A percentile compares a stretch with the other conserved stretches of the same genome.
phyloP scores from a whole-genome alignment of 345 rosid species.

The Carallia brachiata region DNA sequence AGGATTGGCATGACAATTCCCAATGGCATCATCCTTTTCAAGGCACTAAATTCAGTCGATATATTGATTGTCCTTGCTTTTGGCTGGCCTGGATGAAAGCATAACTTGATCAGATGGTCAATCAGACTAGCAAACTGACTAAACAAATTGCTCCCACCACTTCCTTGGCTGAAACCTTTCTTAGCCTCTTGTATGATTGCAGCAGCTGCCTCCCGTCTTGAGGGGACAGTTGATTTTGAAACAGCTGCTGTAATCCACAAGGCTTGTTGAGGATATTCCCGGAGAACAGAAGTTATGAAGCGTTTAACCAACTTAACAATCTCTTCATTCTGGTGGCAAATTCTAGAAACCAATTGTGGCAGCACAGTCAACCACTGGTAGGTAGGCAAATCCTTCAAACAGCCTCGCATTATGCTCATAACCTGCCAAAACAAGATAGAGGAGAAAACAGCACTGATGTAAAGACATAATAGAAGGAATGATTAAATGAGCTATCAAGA shows the following conservation, averaged over 20 bases:
- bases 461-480: conserved; percentile 3
- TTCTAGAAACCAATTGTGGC: conserved; percentile 96
- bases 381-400: conserved; percentile 94
- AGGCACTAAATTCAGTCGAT: conserved; percentile 90
- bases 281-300: conserved; percentile 79
- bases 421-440: conserved; percentile 47
- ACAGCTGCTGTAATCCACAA: conserved; percentile 98
- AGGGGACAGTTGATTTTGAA: conserved; percentile 86
- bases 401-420: conserved; percentile 80
- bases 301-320: conserved; percentile 70
- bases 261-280: conserved; percentile 90
- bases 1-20: conserved; percentile 91
- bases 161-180: conserved; percentile 71
- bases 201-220: conserved; percentile 94
- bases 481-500: not conserved
- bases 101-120: conserved; percentile 86
- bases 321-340: conserved; percentile 94
- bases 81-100: conserved; percentile 87
- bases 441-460: conserved; percentile 2
- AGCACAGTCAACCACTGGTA: conserved; percentile 92
- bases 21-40: conserved; percentile 96
- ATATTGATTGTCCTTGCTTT: conserved; percentile 77
- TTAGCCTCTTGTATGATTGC: conserved; percentile 89
- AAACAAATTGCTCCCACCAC: conserved; percentile 69
- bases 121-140: conserved; percentile 79